A percentile compares a stretch with the other conserved stretches of the same genome.
phyloP scores from a whole-genome alignment of 2,329 filamentous ascomycete genomes.

The Orbilia javanica region DNA sequence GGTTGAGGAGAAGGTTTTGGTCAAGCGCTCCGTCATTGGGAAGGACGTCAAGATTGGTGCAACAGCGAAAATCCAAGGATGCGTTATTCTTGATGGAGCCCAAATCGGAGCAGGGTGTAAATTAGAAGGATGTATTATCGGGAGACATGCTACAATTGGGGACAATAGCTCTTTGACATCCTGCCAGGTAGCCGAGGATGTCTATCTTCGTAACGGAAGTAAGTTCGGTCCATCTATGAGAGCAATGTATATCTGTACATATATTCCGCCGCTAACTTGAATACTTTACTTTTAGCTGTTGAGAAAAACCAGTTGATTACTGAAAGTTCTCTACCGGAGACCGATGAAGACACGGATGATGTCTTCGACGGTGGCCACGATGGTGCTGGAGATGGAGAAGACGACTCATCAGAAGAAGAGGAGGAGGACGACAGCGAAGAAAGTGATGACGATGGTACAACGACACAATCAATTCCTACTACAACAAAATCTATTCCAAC shows the following conservation, averaged over 20 bases:
- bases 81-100: constrained; percentile 91
- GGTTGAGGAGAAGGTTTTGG: constrained; percentile 87
- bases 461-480: constrained; percentile 23
- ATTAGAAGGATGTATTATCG: constrained; percentile 87
- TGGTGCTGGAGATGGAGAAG: constrained; percentile 50
- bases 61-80: constrained; percentile 87
- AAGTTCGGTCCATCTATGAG: constrained; percentile 55
- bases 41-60: constrained; percentile 86
- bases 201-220: constrained; percentile 64
- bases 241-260: constrained; percentile 66
- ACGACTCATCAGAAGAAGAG: constrained; percentile 27
- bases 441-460: constrained; percentile 35
- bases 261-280: constrained; percentile 77
- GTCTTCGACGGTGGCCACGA: constrained; percentile 67
- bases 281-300: constrained; percentile 25
- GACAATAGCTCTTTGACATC: constrained; percentile 94
- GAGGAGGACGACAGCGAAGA: constrained; percentile 32
- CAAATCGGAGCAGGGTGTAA: constrained; percentile 86
- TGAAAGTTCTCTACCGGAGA: constrained; percentile 70
- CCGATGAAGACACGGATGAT: constrained; percentile 66
- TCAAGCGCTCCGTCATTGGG: constrained; percentile 92
- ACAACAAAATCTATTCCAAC: constrained; percentile 47
- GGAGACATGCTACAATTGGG: constrained; percentile 84
- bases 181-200: constrained; percentile 85
- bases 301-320: constrained; percentile 48